Evolutionary conservation across 2,329 filamentous ascomycete genomes (phyloP), one percentile per base, ranked within the genome.

Genomic region (Beauveria australis): DNA sequence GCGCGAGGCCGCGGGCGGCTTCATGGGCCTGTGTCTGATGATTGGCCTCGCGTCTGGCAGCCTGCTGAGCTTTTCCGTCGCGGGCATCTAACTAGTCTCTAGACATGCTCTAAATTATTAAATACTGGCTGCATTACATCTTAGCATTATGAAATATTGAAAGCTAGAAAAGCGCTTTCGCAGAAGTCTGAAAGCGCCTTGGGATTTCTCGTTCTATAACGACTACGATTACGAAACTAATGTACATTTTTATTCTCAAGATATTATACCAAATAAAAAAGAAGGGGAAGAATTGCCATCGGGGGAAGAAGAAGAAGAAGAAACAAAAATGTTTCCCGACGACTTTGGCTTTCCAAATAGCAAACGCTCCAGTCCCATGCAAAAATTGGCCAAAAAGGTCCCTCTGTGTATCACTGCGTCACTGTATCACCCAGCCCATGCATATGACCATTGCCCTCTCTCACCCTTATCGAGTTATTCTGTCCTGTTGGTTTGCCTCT

Each of bases 1-100:
- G 77, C 81, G 89, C 40, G 92, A 96, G 76, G 92, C 91, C 6
- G 87, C 92, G 0, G 94, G 93, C 52, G 91, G 89, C 1, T 97
- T 97, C 72, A 97, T 99, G 94, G 89, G 89, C 3, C 73, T 97
- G 64, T 91, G 88, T 72, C 82, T 97, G n/a, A 90, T 97, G 19
- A 85, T 83, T 5, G 94, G 94, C 0, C 75, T 97, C 74, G 84
- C 91, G 2, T 80, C 81, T 26, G 94, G 94, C n/a, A 97, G 93
- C 75, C 74, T 97, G 67, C 73, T 95, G 71, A 97, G 92, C 72
- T 99, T 97, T 74, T 80, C 86, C 10, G 84, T 85, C 64, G 82
- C 87, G 0, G 78, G 76, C 6, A 72, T 82, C 54, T 80, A 64
- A 70, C 62, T 63, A 62, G 24, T 37, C 33, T 16, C 28, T 49